Evolutionary conservation across 2,329 filamentous ascomycete genomes (phyloP), one percentile per base, ranked within the genome.

Genomic region (Acarospora socialis): DNA sequence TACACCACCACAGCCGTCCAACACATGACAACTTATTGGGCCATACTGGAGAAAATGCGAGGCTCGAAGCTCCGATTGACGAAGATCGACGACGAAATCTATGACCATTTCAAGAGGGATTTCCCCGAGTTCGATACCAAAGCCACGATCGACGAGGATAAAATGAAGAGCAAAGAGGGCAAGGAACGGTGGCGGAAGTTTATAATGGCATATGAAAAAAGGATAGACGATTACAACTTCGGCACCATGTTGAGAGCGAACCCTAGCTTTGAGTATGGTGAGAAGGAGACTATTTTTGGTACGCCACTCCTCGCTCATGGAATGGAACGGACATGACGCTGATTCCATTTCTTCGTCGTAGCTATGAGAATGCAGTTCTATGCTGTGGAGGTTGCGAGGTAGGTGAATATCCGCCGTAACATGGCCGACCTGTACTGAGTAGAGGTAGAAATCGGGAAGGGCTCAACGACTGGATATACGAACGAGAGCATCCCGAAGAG

Each of bases 21-120:
- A 58, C 90, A 98, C 58, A 82, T 98, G 70, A 73, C 82, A 51
- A 94, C 87, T 29, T 95, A 98, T 68, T 98, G 87, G 87, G 68
- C 77, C 32, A 87, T 98, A 52, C 80, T 98, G 47, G 80, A 94
- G 59, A 83, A 79, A 53, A 73, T 92, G 45, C 81, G 73, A 46
- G 90, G 87, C 45, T 93, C 84, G n/a, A 65, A 76, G 41, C 67
- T 98, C 38, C 81, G 83, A 40, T 72, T 98, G 41, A 98, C 90
- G 39, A 90, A 87, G 63, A 70, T 92, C 49, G 90, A 98, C 60
- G 78, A 95, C 54, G 84, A 94, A 26, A 98, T 98, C 57, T 76
- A 81, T 59, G 78, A 81, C 44, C 83, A 94, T 59, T 80, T 98
- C 47, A 76, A 76, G 57, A 65, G 67, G 42, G 81, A 83, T 30